Conservation (phyloP, 805 yeast species). For the Kuraishia hungarica region DNA sequence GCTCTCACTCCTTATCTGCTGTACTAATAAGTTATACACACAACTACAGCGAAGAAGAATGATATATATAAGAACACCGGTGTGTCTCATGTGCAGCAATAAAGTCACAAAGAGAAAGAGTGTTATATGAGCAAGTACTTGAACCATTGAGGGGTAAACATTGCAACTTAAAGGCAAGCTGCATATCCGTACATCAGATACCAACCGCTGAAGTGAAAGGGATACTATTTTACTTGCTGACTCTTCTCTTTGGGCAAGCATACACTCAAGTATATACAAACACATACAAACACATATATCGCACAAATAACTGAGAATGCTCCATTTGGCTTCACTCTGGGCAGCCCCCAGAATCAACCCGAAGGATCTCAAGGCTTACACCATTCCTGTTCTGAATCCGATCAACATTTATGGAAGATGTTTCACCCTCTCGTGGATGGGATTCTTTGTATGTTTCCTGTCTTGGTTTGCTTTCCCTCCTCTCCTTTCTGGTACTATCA, state of each 20-base stretch:
- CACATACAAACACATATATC: background rate
- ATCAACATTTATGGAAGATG: conserved; percentile 14
- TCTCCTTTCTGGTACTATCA: conserved; percentile 15
- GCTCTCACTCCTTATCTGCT: background rate
- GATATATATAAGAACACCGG: background rate
- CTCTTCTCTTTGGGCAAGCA: too few relatives aligned
- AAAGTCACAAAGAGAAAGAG: background rate
- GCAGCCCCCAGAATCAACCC: conserved; percentile 18
- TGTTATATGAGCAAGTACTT: background rate
- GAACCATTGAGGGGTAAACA: background rate
- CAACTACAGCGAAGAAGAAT: background rate
- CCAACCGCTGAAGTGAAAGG: background rate
- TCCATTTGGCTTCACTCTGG: conserved; percentile 11
- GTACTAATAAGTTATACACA: background rate
- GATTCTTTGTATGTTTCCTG: conserved; percentile 20
- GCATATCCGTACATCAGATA: background rate
- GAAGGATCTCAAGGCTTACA: conserved; percentile 15
- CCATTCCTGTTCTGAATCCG: conserved; percentile 19
- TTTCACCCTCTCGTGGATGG: conserved; percentile 22
- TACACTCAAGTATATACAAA: too few relatives aligned
- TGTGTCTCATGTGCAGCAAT: background rate
- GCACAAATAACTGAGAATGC: conserved; percentile 5
- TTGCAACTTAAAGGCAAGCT: too few relatives aligned
- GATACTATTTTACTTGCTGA: too few relatives aligned
- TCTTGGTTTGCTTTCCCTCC: conserved; percentile 27